Evolutionary conservation across 2,329 filamentous ascomycete species (phyloP), one percentile per base, ranked within the genome.

Genomic region (Acephala macrosclerotiorum): DNA sequence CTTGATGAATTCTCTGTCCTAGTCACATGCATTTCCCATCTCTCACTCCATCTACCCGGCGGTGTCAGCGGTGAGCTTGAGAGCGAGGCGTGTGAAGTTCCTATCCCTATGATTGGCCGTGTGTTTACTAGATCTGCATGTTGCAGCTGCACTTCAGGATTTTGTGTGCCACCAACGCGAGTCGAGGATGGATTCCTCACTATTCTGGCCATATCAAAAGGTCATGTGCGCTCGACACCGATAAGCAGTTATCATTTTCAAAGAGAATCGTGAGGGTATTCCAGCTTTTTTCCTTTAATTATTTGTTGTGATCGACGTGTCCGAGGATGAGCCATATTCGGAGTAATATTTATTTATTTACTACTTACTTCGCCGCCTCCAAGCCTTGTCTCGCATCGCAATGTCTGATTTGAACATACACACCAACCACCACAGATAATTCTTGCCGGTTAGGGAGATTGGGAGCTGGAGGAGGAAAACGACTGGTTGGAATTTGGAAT

Each of bases 181-280:
- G n/a, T 36, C 29, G 25, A 25, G 4, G 18, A 18, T 49, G 20
- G 35, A 64, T 51, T 59, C 51, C 55, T 57, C 55, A 57, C 55
- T 20, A 57, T 14, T 58, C 29, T 56, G 33, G 35, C 22, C 25
- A 20, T 38, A 33, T 25, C 22, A 26, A 11, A 63, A 11, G 25
- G 65, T 69, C 67, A 69, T 65, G 65, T 69, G 65, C 58, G 36
- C 22, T 33, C 33, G 7, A 16, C n/a, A 42, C 38, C 63, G 67
- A 69, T 69, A 69, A 69, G 67, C 42, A 60, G 42, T 60, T 47
- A 45, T 53, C 11, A 33, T 33, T n/a, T 8, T 45, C 26, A 22
- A n/a, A 16, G 26, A 3, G 16, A 53, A 61, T 65, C 47, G 26
- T 70, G 69, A 70, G 60, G 69, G n/a, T 63, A 69, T 70, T 68